Conservation (phyloP, 2,329 filamentous ascomycete genomes). For the Apiospora kogelbergensis region DNA sequence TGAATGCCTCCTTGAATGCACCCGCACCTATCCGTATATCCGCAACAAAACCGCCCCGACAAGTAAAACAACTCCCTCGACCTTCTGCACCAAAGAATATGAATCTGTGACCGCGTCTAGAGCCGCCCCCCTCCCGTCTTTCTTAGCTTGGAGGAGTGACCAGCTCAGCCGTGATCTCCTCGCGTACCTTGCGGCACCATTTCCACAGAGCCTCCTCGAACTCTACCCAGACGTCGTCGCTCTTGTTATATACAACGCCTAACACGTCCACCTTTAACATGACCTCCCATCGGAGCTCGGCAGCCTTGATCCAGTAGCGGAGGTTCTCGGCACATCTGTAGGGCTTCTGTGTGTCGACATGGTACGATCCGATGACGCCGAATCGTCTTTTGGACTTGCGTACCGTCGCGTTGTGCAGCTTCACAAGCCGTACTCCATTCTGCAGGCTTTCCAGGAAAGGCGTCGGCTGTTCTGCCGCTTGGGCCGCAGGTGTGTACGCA, state of each 20-base stretch:
- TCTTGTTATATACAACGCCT: conserved; percentile 76
- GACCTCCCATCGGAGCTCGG: conserved; percentile 90
- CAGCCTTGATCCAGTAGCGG: conserved; percentile 93
- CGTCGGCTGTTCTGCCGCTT: conserved; percentile 57
- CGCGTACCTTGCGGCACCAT: conserved; percentile 81
- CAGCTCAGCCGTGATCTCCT: conserved; percentile 74
- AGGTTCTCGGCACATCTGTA: conserved; percentile 94
- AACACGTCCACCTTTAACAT: conserved; percentile 81
- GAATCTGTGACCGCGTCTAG: not conserved
- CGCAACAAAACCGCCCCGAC: not conserved
- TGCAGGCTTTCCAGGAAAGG: conserved; percentile 73
- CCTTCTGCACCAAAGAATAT: not conserved
- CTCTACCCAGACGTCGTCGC: conserved; percentile 69
- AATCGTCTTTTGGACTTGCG: conserved; percentile 83
- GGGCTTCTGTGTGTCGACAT: conserved; percentile 91
- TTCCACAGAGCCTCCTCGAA: conserved; percentile 81
- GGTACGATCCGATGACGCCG: conserved; percentile 83
- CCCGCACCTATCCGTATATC: not conserved
- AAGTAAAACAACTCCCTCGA: not conserved
- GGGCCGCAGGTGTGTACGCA: conserved; percentile 62
- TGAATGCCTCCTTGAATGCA: not conserved
- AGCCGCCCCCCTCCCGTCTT: not conserved
- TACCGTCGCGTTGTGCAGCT: conserved; percentile 87
- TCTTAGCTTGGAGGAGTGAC: not conserved
- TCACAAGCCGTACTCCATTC: conserved; percentile 78